Conservation (phyloP, 2,329 filamentous ascomycete species). For the Aspergillus versicolor region DNA sequence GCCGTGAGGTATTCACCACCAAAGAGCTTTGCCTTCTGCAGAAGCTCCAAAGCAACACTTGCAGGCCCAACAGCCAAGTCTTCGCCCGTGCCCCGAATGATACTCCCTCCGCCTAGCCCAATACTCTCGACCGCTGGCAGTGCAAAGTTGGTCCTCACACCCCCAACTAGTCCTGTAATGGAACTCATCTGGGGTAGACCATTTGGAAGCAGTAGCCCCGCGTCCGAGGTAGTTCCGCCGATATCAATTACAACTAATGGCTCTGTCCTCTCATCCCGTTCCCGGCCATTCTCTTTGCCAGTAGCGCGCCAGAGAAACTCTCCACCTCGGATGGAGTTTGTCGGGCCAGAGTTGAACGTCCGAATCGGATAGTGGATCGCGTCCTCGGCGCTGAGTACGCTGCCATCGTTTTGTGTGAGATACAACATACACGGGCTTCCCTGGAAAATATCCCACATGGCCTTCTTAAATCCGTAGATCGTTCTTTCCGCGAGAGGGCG, state of each 20-base stretch:
- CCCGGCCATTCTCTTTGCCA: not conserved
- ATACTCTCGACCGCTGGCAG: constrained; percentile 10
- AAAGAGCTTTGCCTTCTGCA: constrained; percentile 56
- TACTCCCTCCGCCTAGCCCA: constrained; percentile 8
- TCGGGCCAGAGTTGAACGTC: constrained; percentile 54
- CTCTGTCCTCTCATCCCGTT: not conserved
- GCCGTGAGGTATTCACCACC: constrained; percentile 58
- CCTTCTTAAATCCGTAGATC: constrained; percentile 46
- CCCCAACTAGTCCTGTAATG: constrained; percentile 7
- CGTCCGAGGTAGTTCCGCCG: constrained; percentile 66
- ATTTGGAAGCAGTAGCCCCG: constrained; percentile 59
- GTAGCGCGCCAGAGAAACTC: constrained; percentile 11
- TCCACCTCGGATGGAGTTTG: constrained; percentile 54
- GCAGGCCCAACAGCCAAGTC: constrained; percentile 57
- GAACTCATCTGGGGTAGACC: constrained; percentile 54
- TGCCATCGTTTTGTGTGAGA: constrained; percentile 55
- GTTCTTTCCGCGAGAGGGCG: constrained; percentile 48
- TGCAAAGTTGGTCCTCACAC: constrained; percentile 11
- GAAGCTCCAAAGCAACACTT: constrained; percentile 60
- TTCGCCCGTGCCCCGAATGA: constrained; percentile 38
- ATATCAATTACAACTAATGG: constrained; percentile 60
- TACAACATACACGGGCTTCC: constrained; percentile 43
- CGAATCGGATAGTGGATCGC: constrained; percentile 51
- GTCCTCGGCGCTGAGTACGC: constrained; percentile 47
- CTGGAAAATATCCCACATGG: constrained; percentile 45